Evolutionary conservation across 2,329 filamentous ascomycete genomes (phyloP).

Genomic region (Penicillium brevicompactum): DNA sequence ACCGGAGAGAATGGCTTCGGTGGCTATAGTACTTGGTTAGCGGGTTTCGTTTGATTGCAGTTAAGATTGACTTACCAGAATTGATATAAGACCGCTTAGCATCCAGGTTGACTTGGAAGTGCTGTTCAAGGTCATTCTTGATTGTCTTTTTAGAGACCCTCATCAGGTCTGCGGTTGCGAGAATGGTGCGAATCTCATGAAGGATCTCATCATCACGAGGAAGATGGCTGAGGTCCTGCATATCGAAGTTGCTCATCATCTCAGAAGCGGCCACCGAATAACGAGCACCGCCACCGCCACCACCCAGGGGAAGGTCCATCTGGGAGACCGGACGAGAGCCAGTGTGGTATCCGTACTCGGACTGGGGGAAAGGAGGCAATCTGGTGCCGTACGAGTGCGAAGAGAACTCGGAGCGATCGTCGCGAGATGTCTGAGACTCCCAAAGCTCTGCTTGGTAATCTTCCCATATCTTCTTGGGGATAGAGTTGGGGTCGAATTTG

Average conservation of each 20-base stretch:
- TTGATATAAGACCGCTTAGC: slow-evolving; percentile 91
- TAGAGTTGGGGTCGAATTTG: slow-evolving; percentile 90
- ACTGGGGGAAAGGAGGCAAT: slow-evolving; percentile 61
- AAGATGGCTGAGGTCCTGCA: slow-evolving; percentile 72
- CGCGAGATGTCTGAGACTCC: slow-evolving; percentile 85
- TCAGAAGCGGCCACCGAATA: slow-evolving; percentile 81
- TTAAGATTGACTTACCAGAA: slow-evolving; percentile 66
- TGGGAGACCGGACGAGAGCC: slow-evolving; percentile 63
- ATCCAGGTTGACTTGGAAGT: slow-evolving; percentile 85
- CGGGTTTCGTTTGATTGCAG: not conserved
- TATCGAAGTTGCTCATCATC: slow-evolving; percentile 71
- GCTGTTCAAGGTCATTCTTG: slow-evolving; percentile 86
- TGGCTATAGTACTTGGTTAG: slow-evolving; percentile 56
- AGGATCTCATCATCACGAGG: slow-evolving; percentile 88
- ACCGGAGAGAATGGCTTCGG: slow-evolving; percentile 76
- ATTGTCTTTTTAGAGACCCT: slow-evolving; percentile 98
- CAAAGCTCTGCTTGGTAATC: slow-evolving; percentile 98
- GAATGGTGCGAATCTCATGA: slow-evolving; percentile 90
- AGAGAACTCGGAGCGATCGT: slow-evolving; percentile 87
- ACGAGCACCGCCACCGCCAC: slow-evolving; percentile 61
- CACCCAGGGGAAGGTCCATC: slow-evolving; percentile 54
- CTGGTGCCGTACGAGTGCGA: slow-evolving; percentile 94
- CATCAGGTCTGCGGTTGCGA: slow-evolving; percentile 92
- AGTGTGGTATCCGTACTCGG: slow-evolving; percentile 69
- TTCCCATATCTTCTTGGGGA: slow-evolving; percentile 98